Evolutionary conservation across 768 basidiomycete genomes (phyloP), one percentile per base, ranked within the genome.

Genomic region (Lactarius akahatsu): DNA sequence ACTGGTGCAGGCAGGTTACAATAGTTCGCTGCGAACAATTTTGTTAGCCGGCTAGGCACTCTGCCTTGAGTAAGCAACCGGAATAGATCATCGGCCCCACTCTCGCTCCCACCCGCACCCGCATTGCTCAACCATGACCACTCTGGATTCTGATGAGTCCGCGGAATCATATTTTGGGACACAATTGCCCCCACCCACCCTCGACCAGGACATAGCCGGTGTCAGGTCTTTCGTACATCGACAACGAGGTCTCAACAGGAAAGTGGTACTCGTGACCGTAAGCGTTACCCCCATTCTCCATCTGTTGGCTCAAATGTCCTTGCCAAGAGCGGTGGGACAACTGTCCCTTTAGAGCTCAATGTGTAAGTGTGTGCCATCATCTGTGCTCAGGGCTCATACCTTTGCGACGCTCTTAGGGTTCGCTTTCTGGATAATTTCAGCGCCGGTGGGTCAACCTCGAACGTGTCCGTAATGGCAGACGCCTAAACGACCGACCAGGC

Each of bases 371-470:
- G 59, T 43, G 56, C 63, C 58, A 40, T 41, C 52, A 47, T 58
- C 60, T 11, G 58, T 64, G 57, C 64, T 45, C 54, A 63, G 52
- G 62, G 34, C 59, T 63, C 68, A 71, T 64, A 70, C 65, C 71
- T 65, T 61, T 69, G 72, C 75, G 43, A 32, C 47, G 54, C 68
- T 64, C 70, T n/a, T 73, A 99, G 96, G 72, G 97, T 99, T 57
- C 92, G 97, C 59, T 99, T 98, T 76, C 82, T 99, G 34, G 96
- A 98, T 76, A 98, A 99, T 80, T 98, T 98, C 78, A 97, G 95
- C 77, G 96, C 97, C 66, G 94, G 94, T 91, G 57, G 67, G 88
- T 74, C 40, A 2, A 20, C 23, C 30, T 20, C 18, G 30, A 54
- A 26, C 43, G 45, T 23, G 47, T 57, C 30, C 26, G 52, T 47